Evolutionary conservation across 805 yeast genomes (phyloP).

Genomic region (Danielia reshetovae): DNA sequence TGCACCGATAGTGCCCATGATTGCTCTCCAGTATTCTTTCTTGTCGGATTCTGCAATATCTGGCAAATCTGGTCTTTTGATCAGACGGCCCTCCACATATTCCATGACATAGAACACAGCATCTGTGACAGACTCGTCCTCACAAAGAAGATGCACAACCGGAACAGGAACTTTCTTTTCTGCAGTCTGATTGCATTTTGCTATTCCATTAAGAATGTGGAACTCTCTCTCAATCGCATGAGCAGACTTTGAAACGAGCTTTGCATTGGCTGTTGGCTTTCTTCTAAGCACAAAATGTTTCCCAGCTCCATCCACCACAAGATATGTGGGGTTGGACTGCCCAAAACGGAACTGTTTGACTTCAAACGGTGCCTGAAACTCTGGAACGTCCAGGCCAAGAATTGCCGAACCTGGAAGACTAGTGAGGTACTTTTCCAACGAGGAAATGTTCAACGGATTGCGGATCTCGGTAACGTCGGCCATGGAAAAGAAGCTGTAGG

Average conservation of each 20-base stretch:
- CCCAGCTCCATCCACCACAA: constrained; percentile 38
- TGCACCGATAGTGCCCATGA: constrained; percentile 43
- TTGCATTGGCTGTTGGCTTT: constrained; percentile 50
- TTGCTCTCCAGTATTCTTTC: constrained; percentile 42
- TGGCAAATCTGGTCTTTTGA: constrained; percentile 50
- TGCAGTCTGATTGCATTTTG: constrained; percentile 22
- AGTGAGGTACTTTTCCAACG: constrained; percentile 21
- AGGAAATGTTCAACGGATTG: constrained; percentile 26
- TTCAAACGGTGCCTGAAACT: constrained; percentile 16
- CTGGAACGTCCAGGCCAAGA: constrained; percentile 20
- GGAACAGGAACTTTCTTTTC: constrained; percentile 50
- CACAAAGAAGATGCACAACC: constrained; percentile 47
- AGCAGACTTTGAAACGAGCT: constrained; percentile 51
- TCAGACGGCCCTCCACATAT: constrained; percentile 52
- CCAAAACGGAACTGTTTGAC: constrained; percentile 57
- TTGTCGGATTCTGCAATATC: constrained; percentile 25
- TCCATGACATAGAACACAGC: constrained; percentile 60
- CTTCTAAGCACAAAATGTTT: constrained; percentile 48
- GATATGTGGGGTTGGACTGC: constrained; percentile 62
- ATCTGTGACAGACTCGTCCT: constrained; percentile 52
- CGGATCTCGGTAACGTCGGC: constrained; percentile 31
- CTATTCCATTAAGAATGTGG: constrained; percentile 42
- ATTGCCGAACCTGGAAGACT: constrained; percentile 15
- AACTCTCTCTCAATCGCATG: constrained; percentile 64
- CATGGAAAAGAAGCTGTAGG: constrained; percentile 6